Percentiles rank a stretch among this genome's conserved stretches.
Conservation (phyloP, 75 land plant genomes). For the Sequoiadendron giganteum region DNA sequence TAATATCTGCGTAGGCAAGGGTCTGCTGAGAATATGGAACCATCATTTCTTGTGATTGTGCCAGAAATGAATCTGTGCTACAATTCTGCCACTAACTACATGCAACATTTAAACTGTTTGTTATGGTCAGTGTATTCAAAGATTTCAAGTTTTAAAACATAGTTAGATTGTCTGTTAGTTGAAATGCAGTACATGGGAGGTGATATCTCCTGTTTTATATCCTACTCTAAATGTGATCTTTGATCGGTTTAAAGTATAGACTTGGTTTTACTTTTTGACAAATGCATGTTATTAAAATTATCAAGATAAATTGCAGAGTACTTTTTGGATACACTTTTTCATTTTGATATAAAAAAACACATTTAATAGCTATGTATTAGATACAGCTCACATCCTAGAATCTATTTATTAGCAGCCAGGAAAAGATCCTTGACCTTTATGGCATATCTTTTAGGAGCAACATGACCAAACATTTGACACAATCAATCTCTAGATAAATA, state of each 20-base stretch:
- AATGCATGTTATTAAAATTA: neutral
- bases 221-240: neutral
- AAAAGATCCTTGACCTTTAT: neutral
- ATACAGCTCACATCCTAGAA: neutral
- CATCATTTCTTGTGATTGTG: neutral
- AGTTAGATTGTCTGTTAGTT: neutral
- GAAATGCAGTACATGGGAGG: neutral
- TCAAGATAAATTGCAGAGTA: neutral
- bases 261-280: neutral
- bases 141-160: neutral
- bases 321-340: neutral
- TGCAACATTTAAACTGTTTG: neutral
- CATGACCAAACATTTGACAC: neutral
- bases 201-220: neutral
- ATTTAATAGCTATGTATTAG: neutral
- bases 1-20: neutral
- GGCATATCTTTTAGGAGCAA: neutral
- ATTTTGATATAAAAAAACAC: too few relatives aligned
- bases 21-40: neutral
- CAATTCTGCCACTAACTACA: neutral
- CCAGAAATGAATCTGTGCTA: neutral
- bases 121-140: neutral
- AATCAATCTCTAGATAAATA: neutral
- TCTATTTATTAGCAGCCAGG: neutral
- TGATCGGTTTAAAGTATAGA: neutral